phyloP scores from a whole-genome alignment of 2,329 filamentous ascomycete genomes.

The Sordariomycetes sp. region DNA sequence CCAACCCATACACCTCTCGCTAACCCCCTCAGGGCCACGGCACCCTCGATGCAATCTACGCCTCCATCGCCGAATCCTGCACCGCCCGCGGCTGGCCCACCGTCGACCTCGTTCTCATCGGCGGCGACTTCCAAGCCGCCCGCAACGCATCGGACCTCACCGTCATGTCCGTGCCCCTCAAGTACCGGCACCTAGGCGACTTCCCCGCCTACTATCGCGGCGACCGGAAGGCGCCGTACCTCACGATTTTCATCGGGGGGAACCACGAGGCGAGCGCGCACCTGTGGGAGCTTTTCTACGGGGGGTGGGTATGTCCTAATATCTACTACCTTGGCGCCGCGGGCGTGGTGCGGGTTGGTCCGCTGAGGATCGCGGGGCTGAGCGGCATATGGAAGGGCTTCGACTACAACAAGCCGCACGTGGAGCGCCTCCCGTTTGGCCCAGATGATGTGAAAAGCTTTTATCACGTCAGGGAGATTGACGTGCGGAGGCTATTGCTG shows the following conservation, averaged over 20 bases:
- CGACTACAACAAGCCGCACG: slow-evolving; percentile 73
- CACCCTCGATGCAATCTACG: slow-evolving; percentile 82
- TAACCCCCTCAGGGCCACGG: slow-evolving; percentile 60
- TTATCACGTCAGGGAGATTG: slow-evolving; percentile 82
- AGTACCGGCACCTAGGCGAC: slow-evolving; percentile 80
- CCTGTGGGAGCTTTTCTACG: slow-evolving; percentile 86
- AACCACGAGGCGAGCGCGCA: slow-evolving; percentile 93
- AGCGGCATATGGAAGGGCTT: slow-evolving; percentile 92
- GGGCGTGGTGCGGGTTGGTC: slow-evolving; percentile 73
- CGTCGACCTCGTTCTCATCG: slow-evolving; percentile 79
- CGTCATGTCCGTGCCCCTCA: slow-evolving; percentile 78
- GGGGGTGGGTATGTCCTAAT: slow-evolving; percentile 91
- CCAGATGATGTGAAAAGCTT: slow-evolving; percentile 63
- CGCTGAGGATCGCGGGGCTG: slow-evolving; percentile 75
- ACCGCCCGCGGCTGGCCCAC: slow-evolving; percentile 61
- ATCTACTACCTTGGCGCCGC: slow-evolving; percentile 96
- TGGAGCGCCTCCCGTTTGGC: slow-evolving; percentile 77
- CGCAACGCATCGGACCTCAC: slow-evolving; percentile 81
- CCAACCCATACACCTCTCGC: background rate
- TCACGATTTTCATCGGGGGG: slow-evolving; percentile 85
- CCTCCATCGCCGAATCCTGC: slow-evolving; percentile 57
- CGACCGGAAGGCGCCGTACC: slow-evolving; percentile 60
- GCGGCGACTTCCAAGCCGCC: slow-evolving; percentile 84
- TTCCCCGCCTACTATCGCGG: slow-evolving; percentile 94
- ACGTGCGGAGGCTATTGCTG: slow-evolving; percentile 79